phyloP scores from a whole-genome alignment of 306 rosid genomes.

The Corylus avellana region DNA sequence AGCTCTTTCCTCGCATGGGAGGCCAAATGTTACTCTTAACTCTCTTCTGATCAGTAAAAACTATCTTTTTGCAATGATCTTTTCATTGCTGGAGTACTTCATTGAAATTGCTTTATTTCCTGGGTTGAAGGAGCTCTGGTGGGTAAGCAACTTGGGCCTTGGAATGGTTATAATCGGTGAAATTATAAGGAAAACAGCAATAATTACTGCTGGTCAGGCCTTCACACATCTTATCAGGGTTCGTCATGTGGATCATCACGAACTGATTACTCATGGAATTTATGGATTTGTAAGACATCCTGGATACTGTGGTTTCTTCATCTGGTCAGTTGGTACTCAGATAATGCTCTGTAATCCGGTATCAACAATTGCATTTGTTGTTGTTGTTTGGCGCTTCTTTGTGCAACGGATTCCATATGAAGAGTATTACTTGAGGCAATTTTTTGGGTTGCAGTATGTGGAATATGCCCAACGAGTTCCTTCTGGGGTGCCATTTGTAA shows the following conservation, averaged over 20 bases:
- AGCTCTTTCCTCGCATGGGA: constrained; percentile 71
- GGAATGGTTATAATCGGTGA: constrained; percentile 69
- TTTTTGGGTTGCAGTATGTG: constrained; percentile 64
- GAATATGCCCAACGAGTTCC: constrained; percentile 59
- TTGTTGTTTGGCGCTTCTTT: constrained; percentile 74
- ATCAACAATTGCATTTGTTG: constrained; percentile 59
- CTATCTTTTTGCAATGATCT: constrained; percentile 68
- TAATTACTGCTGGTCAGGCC: constrained; percentile 71
- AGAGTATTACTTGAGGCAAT: constrained; percentile 70
- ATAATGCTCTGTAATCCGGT: constrained; percentile 93
- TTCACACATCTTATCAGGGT: constrained; percentile 80
- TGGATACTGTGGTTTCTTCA: constrained; percentile 73
- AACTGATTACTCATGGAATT: constrained; percentile 68
- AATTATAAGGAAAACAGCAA: constrained; percentile 63
- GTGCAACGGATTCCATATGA: constrained; percentile 66
- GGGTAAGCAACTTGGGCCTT: constrained; percentile 65
- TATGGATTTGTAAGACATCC: constrained; percentile 80
- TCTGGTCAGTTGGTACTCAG: constrained; percentile 93
- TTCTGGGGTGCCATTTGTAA: constrained; percentile 86
- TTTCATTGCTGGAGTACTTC: constrained; percentile 69
- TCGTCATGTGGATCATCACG: constrained; percentile 55
- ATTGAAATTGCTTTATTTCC: constrained; percentile 62
- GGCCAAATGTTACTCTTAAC: constrained; percentile 49
- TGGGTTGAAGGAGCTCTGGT: constrained; percentile 67
- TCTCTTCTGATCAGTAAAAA: constrained; percentile 77